Evolutionary conservation across 1,284 basidiomycete species (phyloP), one percentile per base, ranked within the genome.

Genomic region (Ustilago shanxiensis): DNA sequence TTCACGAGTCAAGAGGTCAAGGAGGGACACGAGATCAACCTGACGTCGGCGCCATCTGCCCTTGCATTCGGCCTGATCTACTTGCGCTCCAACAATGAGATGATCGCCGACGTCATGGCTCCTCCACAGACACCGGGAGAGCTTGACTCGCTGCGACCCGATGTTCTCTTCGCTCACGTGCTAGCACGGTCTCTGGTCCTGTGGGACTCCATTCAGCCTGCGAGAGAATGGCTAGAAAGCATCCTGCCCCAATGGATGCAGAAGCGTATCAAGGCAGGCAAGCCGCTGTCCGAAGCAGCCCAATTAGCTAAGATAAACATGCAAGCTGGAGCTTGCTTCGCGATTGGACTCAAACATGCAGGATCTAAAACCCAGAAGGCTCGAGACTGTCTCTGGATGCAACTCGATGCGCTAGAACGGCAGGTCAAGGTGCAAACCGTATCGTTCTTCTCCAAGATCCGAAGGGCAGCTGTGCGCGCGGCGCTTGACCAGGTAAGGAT

Each of bases 51-150:
- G 88, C 93, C 85, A 1, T 95, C 97, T 1, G 92, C 93, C 1
- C 90, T 98, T 18, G 95, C 95, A 0, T 87, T 99, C 8, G 95
- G 93, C 0, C 87, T 99, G 24, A 95, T 97, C 92, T 99, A 94
- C 86, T 89, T 99, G 55, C 91, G 91, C 70, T 95, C 94, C 0
- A 91, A 91, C 50, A 90, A 93, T 24, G 89, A 89, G 71, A 95
- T 97, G 80, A 90, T 98, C 9, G 93, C 94, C 0, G 92, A 93
- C 72, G 90, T 95, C 47, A 88, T 98, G 28, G 90, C 90, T 14
- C 90, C 98, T 31, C 96, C 97, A 0, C 90, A 92, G 77, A 93
- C 93, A 0, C 87, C 91, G 1, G 88, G 92, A 16, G 90, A 91
- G 11, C 88, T 99, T 56, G 93, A 97, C 80, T 90, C 91, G 44